A percentile compares a stretch with the other conserved stretches of the same genome.
phyloP scores from a whole-genome alignment of 306 rosid genomes.

The Vigna trinervia region DNA sequence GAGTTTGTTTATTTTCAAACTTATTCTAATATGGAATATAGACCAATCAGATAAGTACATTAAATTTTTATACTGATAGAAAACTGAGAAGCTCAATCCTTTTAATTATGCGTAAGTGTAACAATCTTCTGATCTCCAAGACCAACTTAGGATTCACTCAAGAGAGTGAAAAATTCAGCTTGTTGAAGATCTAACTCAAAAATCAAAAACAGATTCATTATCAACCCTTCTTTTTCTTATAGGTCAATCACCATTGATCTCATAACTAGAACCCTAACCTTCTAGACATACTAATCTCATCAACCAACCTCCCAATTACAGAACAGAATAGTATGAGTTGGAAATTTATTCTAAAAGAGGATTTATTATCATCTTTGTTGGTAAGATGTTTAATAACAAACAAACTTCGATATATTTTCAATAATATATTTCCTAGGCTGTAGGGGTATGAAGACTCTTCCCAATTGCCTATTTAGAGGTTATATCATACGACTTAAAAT shows the following conservation, averaged over 20 bases:
- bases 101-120: too few species aligned
- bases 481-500: slow-evolving; percentile 21
- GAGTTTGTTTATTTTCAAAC: too few species aligned
- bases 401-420: background rate
- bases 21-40: background rate
- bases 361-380: slow-evolving; percentile 13
- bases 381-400: background rate
- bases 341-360: slow-evolving; percentile 10
- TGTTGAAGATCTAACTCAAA: background rate
- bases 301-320: background rate
- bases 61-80: background rate
- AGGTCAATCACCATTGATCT: background rate
- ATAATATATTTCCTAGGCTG: background rate
- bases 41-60: background rate
- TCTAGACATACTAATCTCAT: background rate
- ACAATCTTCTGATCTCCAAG: background rate
- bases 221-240: background rate
- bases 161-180: too few species aligned
- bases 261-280: background rate
- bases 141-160: too few species aligned
- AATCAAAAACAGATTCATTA: background rate
- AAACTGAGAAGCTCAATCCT: background rate
- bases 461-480: background rate
- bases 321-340: background rate
- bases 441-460: slow-evolving; percentile 5